A percentile compares a stretch with the other conserved stretches of the same genome.
phyloP scores from a whole-genome alignment of 1,139 yeast species.

The Citeromyces hawaiiensis region DNA sequence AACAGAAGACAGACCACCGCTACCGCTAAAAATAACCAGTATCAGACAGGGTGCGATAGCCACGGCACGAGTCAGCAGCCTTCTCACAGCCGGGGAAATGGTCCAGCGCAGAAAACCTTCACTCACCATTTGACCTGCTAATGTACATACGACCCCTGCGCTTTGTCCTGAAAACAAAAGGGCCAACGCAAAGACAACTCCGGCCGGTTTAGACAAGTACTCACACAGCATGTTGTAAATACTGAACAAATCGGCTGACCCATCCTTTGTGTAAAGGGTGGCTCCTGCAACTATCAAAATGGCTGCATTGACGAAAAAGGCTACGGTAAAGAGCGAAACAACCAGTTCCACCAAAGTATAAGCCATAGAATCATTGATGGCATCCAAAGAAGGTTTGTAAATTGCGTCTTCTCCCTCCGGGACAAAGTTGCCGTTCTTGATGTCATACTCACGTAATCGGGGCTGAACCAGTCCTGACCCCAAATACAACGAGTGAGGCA shows the following conservation, averaged over 20 bases:
- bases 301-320: conserved; percentile 63
- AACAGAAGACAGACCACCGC: conserved; percentile 56
- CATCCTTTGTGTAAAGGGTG: conserved; percentile 46
- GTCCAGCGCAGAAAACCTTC: conserved; percentile 74
- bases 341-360: conserved; percentile 57
- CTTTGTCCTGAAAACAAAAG: conserved; percentile 68
- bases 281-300: conserved; percentile 67
- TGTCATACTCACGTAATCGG: conserved; percentile 52
- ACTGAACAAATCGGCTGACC: conserved; percentile 65
- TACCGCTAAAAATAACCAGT: conserved; percentile 50
- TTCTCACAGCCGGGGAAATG: conserved; percentile 52
- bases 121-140: conserved; percentile 72
- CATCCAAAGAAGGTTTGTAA: conserved; percentile 54
- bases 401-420: conserved; percentile 13
- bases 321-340: conserved; percentile 53
- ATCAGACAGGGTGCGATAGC: conserved; percentile 63
- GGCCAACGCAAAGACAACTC: conserved; percentile 60
- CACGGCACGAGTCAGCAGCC: conserved; percentile 56
- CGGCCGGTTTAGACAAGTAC: conserved; percentile 58
- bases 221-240: conserved; percentile 49
- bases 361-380: conserved; percentile 50
- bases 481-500: conserved; percentile 69
- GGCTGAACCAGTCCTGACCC: conserved; percentile 74
- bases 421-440: conserved; percentile 27
- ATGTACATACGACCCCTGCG: conserved; percentile 73